A percentile compares a stretch with the other conserved stretches of the same genome.
Conservation (phyloP, 176 grass and related monocot genomes). For the Urochloa ruziziensis region DNA sequence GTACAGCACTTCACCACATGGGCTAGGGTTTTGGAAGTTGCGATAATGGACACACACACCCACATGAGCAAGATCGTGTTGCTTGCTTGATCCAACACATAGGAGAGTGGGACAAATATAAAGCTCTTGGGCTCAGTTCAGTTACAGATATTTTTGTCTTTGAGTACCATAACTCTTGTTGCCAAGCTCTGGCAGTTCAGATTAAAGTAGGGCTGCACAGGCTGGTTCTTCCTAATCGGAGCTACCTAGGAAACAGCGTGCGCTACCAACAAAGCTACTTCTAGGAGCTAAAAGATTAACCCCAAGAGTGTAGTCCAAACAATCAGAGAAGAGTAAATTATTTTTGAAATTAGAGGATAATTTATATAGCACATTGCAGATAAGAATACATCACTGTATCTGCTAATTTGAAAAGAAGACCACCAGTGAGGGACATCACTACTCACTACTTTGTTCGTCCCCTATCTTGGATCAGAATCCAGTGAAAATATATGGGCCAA, state of each 20-base stretch:
- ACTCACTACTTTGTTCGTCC: no score
- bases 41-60: neutral
- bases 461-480: no score
- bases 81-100: conserved; percentile 4
- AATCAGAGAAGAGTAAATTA: neutral
- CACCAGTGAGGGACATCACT: no score
- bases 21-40: neutral
- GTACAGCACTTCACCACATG: neutral
- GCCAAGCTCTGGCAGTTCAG: neutral
- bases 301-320: neutral
- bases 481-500: no score
- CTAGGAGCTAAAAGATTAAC: no score
- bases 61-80: neutral
- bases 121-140: neutral
- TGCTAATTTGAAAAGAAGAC: no score
- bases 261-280: no score
- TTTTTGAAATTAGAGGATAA: neutral
- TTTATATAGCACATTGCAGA: neutral
- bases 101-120: neutral
- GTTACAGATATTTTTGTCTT: neutral
- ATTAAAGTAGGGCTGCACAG: no score
- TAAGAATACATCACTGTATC: neutral
- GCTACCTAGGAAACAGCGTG: no score
- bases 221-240: no score
- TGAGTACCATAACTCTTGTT: neutral